Percentiles rank a stretch among this genome's conserved stretches.
Evolutionary conservation across 768 basidiomycete species (phyloP).

Genomic region (Kockovaella imperatae): DNA sequence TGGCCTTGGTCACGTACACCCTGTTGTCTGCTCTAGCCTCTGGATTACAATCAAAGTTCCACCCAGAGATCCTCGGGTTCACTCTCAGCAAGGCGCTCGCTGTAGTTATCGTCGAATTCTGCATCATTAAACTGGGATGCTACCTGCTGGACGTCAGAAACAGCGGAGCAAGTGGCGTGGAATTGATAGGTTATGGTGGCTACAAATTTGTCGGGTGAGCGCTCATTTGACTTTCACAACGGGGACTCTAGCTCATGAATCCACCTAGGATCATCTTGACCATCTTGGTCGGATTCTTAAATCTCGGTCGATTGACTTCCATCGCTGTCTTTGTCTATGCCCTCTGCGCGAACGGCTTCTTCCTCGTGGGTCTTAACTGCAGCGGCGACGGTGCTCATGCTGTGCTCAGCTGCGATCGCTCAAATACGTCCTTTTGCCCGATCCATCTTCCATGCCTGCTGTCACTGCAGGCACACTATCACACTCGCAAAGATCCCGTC

Average conservation of each 20-base stretch:
- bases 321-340: conserved; percentile 70
- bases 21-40: conserved; percentile 77
- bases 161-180: conserved; percentile 55
- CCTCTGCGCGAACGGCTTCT: conserved; percentile 84
- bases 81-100: conserved; percentile 74
- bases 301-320: conserved; percentile 58
- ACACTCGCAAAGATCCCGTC: conserved; percentile 67
- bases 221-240: neutral
- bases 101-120: conserved; percentile 80
- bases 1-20: conserved; percentile 94
- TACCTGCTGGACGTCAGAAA: conserved; percentile 85
- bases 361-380: conserved; percentile 57
- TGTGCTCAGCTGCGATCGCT: conserved; percentile 71
- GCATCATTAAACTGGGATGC: conserved; percentile 81
- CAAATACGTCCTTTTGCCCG: conserved; percentile 82
- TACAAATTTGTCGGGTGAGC: conserved; percentile 95
- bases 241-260: neutral
- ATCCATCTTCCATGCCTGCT: conserved; percentile 53
- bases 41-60: conserved; percentile 72
- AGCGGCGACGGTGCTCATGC: neutral
- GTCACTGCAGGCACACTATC: conserved; percentile 59
- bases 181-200: conserved; percentile 80
- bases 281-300: conserved; percentile 63
- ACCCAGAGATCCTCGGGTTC: conserved; percentile 80
- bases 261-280: conserved; percentile 67